Base-by-base conservation (phyloP, 2,329 filamentous ascomycete species). In the Cercospora brassicicola region DNA sequence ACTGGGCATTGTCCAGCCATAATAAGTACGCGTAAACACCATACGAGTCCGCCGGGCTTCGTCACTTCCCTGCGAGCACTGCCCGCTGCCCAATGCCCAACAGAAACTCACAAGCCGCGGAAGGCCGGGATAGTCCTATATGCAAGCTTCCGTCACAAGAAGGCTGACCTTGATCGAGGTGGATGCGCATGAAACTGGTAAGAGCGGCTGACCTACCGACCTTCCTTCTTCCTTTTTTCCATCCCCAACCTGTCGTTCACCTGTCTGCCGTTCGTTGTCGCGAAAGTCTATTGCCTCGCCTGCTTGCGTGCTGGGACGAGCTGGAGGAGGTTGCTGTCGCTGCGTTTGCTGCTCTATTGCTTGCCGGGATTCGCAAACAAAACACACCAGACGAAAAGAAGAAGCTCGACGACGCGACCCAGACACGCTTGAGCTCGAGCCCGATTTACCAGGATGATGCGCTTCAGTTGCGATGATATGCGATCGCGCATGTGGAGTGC, bases 161-260 rank as follows among this genome's bases (percentile, higher is more conserved):
- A 66, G 67, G 67, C 63, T 63, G 67, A 66, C 67, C 67, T 63
- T 62, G 67, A 68, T 63, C 59, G 42, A 55, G 30, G 62, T 39
- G 56, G 59, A 53, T 51, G 55, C 59, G 62, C 66, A 39, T 53
- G 63, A 65, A 65, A 59, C 64, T 61, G 56, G 57, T 60, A 61
- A 36, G 39, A 53, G 64, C 51, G 18, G 56, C 64, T 65, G 64
- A 61, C 64, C 56, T 59, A 36, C 55, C 55, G 28, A 61, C 56
- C 28, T 53, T 60, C 63, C 26, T 33, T 28, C 48, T 30, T 39
- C 30, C 42, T 61, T n/a, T 36, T 36, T 36, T 18, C 18, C 20
- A 36, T 36, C 39, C 42, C 18, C 39, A 23, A 31, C 42, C 23
- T 65, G 28, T 61, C 36, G 42, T 26, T 55, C 11, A 26, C 28